phyloP scores from a whole-genome alignment of 1,284 basidiomycete species.

The Grifola frondosa region DNA sequence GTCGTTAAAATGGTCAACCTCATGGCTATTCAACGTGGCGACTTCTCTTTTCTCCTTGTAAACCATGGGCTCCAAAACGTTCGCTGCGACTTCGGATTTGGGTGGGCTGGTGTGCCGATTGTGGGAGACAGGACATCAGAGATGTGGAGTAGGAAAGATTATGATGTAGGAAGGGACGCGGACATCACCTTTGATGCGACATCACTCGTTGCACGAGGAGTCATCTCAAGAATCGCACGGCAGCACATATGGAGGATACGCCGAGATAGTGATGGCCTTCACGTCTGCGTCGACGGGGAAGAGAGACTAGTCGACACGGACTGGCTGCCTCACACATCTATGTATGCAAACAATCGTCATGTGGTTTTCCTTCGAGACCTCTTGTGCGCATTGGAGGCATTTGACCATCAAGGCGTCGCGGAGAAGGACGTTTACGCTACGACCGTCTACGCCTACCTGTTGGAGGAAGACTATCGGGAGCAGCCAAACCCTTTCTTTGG shows the following conservation, averaged over 20 bases:
- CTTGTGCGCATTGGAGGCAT: too few relatives aligned
- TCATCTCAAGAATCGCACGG: slow-evolving; percentile 1
- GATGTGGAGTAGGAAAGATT: slow-evolving; percentile 11
- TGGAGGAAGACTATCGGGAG: slow-evolving; percentile 8
- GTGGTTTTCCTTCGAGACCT: too few relatives aligned
- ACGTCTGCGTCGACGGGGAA: slow-evolving; percentile 3
- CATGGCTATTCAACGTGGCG: slow-evolving; percentile 10
- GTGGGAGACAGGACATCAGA: slow-evolving; percentile 8
- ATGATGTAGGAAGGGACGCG: slow-evolving; percentile 10
- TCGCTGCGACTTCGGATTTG: slow-evolving; percentile 7
- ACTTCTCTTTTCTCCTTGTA: slow-evolving; percentile 12
- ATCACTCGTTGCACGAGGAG: slow-evolving; percentile 9
- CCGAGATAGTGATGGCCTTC: slow-evolving; percentile 3
- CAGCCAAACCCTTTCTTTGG: slow-evolving; percentile 9
- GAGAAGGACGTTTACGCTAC: too few relatives aligned
- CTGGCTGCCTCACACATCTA: too few relatives aligned
- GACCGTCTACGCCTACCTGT: slow-evolving; percentile 12
- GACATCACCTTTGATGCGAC: not conserved
- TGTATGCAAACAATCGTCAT: too few relatives aligned
- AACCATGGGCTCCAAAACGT: slow-evolving; percentile 12
- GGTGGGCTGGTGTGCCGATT: slow-evolving; percentile 15
- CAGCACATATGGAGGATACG: slow-evolving; percentile 6
- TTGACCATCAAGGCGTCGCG: too few relatives aligned
- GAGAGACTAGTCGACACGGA: too few relatives aligned
- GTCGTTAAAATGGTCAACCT: slow-evolving; percentile 19